Base-by-base conservation (phyloP, 1,139 yeast genomes). In the Yamadazyma siamensis region DNA sequence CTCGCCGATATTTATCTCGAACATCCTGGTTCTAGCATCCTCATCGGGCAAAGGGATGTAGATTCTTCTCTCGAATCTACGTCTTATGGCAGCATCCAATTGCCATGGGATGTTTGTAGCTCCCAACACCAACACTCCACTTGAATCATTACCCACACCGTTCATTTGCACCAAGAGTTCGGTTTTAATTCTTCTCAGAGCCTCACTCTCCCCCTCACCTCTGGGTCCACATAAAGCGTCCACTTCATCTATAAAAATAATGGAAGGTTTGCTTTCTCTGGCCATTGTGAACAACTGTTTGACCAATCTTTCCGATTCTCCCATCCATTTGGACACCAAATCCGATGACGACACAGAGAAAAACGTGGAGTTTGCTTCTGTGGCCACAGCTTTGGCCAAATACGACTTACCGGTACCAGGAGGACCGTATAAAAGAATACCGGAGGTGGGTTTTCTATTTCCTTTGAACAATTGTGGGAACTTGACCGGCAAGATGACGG, bases 71-170 rank as follows among this genome's bases (percentile, higher is more conserved):
- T 91, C 98, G 50, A 94, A 94, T 64, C 98, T 80, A 65, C 99
- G 80, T 56, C 98, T 77, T 32, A 94, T 87, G 5, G 98, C 99
- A 26, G 97, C 89, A 59, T 94, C 99, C 43, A 94, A 70, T 61
- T 91, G 96, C 98, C 98, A 94, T 13, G 98, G 98, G 37, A 94
- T 91, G 56, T 94, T 94, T 4, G 99, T 94, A 2, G 99, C 99
- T 15, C 98, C 99, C 31, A 94, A 67, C 0, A 94, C 98, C 25
- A 94, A 66, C 2, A 94, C 97, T 6, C 99, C 98, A 30, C 74
- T 72, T 1, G 95, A 67, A 54, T 94, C 98, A 53, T 87, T 89
- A 10, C 98, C 98, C 5, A 94, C 98, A 47, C 98, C 99, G 56
- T 91, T 91, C 98, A 94, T 94, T 56, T 94, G 98, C 6, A 94